phyloP scores from a whole-genome alignment of 2,329 filamentous ascomycete species.

The Pestalotiopsis sp. region DNA sequence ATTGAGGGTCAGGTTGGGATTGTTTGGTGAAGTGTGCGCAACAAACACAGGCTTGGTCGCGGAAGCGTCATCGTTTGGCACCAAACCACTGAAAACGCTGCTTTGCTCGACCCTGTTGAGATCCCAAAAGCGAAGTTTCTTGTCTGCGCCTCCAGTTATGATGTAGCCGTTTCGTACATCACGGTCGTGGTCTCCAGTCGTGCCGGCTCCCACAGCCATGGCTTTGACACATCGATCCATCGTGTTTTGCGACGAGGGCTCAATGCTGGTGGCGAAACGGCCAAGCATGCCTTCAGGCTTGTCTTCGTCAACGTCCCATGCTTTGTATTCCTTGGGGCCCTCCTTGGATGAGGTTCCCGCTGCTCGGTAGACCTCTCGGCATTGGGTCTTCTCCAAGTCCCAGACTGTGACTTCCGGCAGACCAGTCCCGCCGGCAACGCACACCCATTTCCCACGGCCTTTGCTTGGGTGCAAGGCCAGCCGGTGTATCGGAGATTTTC shows the following conservation, averaged over 20 bases:
- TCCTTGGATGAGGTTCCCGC: slow-evolving; percentile 57
- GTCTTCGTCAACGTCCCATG: slow-evolving; percentile 90
- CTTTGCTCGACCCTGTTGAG: slow-evolving; percentile 77
- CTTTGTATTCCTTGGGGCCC: slow-evolving; percentile 69
- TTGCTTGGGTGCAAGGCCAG: slow-evolving; percentile 78
- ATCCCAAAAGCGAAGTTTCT: slow-evolving; percentile 94
- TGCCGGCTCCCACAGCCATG: slow-evolving; percentile 72
- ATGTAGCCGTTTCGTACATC: slow-evolving; percentile 82
- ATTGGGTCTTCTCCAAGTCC: slow-evolving; percentile 90
- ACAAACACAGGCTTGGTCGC: slow-evolving; percentile 71
- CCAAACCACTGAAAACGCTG: slow-evolving; percentile 75
- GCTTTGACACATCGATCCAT: slow-evolving; percentile 72
- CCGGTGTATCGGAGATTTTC: slow-evolving; percentile 78
- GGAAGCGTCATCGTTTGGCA: slow-evolving; percentile 51
- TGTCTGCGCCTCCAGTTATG: slow-evolving; percentile 85
- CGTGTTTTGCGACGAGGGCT: slow-evolving; percentile 52
- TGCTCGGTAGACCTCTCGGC: slow-evolving; percentile 84
- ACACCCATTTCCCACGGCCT: slow-evolving; percentile 81
- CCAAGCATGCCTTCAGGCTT: slow-evolving; percentile 83
- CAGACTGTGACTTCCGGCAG: slow-evolving; percentile 91
- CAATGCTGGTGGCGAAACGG: slow-evolving; percentile 77
- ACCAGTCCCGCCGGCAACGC: slow-evolving; percentile 84
- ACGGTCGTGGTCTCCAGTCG: slow-evolving; percentile 67
- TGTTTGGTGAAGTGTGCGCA: slow-evolving; percentile 55
- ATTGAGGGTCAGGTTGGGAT: slow-evolving; percentile 57